These are phyloP conservation scores for Gaeumannomyces sp. DNA, from an alignment of 2,329 filamentous ascomycete genomes.

Conservation along the genomic window DNA sequence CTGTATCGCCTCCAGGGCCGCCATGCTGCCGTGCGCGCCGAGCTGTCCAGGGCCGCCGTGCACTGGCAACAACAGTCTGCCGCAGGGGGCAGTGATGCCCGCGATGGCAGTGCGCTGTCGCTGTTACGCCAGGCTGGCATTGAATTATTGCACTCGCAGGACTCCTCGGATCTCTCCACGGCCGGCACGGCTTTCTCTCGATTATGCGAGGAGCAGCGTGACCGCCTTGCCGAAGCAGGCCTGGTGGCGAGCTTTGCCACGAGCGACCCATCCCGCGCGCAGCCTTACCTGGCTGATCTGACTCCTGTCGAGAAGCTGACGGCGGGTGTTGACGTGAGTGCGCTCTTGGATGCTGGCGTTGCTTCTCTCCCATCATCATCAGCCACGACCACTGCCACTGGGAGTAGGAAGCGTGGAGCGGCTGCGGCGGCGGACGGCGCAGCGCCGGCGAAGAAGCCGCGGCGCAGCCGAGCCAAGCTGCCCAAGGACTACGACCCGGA, in stretches of 20 bases:
- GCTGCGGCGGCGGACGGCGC: constrained; percentile 25
- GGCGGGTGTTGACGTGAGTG: constrained; percentile 51
- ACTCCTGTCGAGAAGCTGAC: constrained; percentile 58
- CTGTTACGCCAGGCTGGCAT: constrained; percentile 78
- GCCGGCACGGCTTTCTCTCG: constrained; percentile 75
- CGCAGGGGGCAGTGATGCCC: neutral
- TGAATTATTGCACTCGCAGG: constrained; percentile 70
- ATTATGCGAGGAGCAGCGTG: constrained; percentile 61
- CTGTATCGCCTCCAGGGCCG: constrained; percentile 74
- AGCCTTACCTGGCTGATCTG: constrained; percentile 49
- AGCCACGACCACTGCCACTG: constrained; percentile 28
- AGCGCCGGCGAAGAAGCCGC: constrained; percentile 44
- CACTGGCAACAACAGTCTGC: constrained; percentile 68
- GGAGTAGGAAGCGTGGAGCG: constrained; percentile 37
- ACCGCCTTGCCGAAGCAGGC: constrained; percentile 69
- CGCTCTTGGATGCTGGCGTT: constrained; percentile 62
- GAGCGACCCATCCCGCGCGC: constrained; percentile 48
- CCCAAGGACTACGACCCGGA: constrained; percentile 70
- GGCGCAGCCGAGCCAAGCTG: constrained; percentile 50
- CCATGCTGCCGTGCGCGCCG: constrained; percentile 61
- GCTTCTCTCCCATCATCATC: constrained; percentile 33
- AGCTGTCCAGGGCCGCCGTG: constrained; percentile 71
- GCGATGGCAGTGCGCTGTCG: constrained; percentile 36
- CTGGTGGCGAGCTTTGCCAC: constrained; percentile 77
- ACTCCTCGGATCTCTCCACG: constrained; percentile 57